Conservation (phyloP, 2,329 filamentous ascomycete species). For the Pyricularia sp. region DNA sequence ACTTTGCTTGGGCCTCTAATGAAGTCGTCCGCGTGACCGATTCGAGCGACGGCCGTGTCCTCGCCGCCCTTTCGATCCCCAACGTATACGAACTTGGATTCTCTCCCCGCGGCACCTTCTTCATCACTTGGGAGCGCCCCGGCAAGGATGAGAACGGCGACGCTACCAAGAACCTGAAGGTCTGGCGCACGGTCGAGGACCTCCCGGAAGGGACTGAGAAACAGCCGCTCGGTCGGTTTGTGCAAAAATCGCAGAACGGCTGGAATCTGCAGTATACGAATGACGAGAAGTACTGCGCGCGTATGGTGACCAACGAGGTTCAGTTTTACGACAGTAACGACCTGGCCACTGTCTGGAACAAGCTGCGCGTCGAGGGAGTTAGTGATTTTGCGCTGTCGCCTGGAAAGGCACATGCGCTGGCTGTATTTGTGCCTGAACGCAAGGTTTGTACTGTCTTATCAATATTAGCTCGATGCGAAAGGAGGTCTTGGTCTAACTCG, state of each 20-base stretch:
- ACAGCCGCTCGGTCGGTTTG: conserved; percentile 72
- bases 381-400: conserved; percentile 81
- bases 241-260: conserved; percentile 88
- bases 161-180: conserved; percentile 90
- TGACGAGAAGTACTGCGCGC: conserved; percentile 88
- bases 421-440: conserved; percentile 88
- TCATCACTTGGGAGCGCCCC: conserved; percentile 94
- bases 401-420: conserved; percentile 80
- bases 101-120: conserved; percentile 79
- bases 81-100: conserved; percentile 94
- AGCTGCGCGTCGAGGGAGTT: conserved; percentile 83
- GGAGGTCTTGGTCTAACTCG: background rate
- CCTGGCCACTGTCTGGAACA: conserved; percentile 82
- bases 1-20: conserved; percentile 86
- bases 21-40: conserved; percentile 81
- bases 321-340: conserved; percentile 91
- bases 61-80: conserved; percentile 62
- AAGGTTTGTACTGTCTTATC: conserved; percentile 48
- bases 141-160: conserved; percentile 88
- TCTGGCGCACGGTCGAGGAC: conserved; percentile 77
- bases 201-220: conserved; percentile 48
- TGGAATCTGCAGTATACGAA: conserved; percentile 97
- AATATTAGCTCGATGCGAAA: background rate
- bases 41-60: conserved; percentile 58
- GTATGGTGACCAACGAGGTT: conserved; percentile 90